Conservation (phyloP, 768 basidiomycete species). For the Agaricus bisporus region DNA sequence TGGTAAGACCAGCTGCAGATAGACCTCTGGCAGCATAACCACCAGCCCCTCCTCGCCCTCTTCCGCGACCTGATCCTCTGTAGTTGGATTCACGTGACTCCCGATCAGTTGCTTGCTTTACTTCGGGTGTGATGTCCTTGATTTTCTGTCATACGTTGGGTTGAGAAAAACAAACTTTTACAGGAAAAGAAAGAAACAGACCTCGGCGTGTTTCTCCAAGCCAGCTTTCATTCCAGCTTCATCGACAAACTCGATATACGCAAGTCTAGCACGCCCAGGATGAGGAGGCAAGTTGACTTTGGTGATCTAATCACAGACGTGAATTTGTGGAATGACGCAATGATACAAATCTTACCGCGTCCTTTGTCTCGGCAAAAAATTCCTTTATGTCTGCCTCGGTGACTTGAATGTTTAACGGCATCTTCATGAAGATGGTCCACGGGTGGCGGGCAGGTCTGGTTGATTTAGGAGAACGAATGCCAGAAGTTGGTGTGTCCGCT, state of each 20-base stretch:
- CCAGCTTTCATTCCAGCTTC: slow-evolving; percentile 82
- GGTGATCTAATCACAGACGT: slow-evolving; percentile 45
- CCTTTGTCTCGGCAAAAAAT: slow-evolving; percentile 69
- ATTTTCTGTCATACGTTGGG: slow-evolving; percentile 46
- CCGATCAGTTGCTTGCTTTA: slow-evolving; percentile 65
- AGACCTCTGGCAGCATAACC: slow-evolving; percentile 63
- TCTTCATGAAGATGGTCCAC: slow-evolving; percentile 82
- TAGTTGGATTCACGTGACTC: slow-evolving; percentile 32
- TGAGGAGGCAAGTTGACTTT: slow-evolving; percentile 55
- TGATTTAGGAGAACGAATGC: slow-evolving; percentile 67
- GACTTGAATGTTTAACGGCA: slow-evolving; percentile 37
- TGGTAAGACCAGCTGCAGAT: slow-evolving; percentile 63
- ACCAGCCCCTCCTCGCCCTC: slow-evolving; percentile 43
- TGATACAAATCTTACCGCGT: slow-evolving; percentile 44
- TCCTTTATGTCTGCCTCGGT: slow-evolving; percentile 65
- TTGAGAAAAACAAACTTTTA: slow-evolving; percentile 6
- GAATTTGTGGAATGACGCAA: slow-evolving; percentile 1
- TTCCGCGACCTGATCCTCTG: slow-evolving; percentile 25
- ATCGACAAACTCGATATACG: slow-evolving; percentile 87
- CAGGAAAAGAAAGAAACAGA: slow-evolving; percentile 24
- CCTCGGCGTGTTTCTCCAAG: slow-evolving; percentile 68
- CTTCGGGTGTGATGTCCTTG: slow-evolving; percentile 57
- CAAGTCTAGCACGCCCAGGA: slow-evolving; percentile 52
- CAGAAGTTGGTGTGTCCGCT: slow-evolving; percentile 45
- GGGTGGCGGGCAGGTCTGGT: slow-evolving; percentile 62